Conservation (phyloP, 225 moss, liverwort and hornwort genomes). For the Physcomitrellopsis africana region DNA sequence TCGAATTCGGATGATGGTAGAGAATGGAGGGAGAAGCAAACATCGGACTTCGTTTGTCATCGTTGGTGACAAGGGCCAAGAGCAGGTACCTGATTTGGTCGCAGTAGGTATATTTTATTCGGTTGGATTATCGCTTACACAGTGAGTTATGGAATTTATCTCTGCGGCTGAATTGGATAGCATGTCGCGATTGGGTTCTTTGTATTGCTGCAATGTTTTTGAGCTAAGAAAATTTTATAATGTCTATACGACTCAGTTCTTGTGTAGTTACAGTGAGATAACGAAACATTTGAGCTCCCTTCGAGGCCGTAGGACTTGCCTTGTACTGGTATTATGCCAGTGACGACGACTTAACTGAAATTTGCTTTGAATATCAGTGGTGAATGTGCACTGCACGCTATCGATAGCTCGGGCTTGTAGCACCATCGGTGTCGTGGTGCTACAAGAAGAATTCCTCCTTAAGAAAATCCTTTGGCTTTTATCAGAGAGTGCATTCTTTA, state of each 20-base stretch:
- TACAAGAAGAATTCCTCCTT: slow-evolving; percentile 95
- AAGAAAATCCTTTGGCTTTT: slow-evolving; percentile 57
- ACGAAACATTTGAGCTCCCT: no score
- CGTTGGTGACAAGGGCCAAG: slow-evolving; percentile 92
- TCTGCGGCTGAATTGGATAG: not conserved
- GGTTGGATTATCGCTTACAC: not conserved
- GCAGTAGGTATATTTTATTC: not conserved
- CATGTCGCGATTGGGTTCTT: not conserved
- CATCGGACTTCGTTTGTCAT: slow-evolving; percentile 81
- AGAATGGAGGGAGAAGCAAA: slow-evolving; percentile 90
- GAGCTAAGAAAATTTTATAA: not conserved
- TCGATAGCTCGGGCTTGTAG: slow-evolving; percentile 81
- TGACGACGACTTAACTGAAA: slow-evolving; percentile 6
- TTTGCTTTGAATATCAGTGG: slow-evolving; percentile 53
- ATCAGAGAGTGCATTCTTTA: not conserved
- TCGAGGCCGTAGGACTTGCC: no score
- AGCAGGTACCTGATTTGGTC: slow-evolving; percentile 54
- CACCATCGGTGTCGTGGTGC: slow-evolving; percentile 92
- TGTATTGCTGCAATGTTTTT: not conserved
- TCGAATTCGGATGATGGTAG: slow-evolving; percentile 88
- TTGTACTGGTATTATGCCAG: no score
- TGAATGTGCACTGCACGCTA: slow-evolving; percentile 94
- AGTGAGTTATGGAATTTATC: not conserved
- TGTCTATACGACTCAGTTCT: not conserved
- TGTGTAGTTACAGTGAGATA: not conserved